phyloP scores from a whole-genome alignment of 176 grass and related monocot genomes.

The Typha latifolia region DNA sequence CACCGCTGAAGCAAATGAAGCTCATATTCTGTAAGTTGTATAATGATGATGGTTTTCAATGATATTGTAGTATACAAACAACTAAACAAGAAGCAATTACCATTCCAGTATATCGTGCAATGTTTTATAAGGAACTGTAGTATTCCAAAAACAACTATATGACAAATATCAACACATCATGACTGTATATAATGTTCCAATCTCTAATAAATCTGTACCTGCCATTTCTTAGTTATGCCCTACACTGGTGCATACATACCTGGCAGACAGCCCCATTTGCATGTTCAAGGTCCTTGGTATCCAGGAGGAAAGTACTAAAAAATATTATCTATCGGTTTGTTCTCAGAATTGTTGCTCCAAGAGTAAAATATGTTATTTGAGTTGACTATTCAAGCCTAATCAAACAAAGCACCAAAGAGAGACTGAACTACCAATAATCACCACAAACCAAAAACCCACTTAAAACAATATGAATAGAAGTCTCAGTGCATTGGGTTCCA shows the following conservation, averaged over 20 bases:
- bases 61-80: no score
- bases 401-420: neutral
- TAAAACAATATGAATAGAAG: neutral
- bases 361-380: neutral
- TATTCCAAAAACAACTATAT: neutral
- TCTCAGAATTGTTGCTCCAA: neutral
- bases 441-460: neutral
- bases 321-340: neutral
- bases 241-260: no score
- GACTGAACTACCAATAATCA: neutral
- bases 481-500: neutral
- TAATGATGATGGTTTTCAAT: no score
- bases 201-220: neutral
- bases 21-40: no score
- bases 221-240: no score
- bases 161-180: neutral
- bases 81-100: no score
- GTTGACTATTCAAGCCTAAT: neutral
- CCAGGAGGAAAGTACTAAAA: no score
- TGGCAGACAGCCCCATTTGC: no score
- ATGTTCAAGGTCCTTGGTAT: no score
- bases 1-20: no score
- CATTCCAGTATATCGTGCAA: neutral
- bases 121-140: neutral
- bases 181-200: neutral